Base-by-base conservation (phyloP, 202 grass and related monocot genomes). In the Panicum virgatum region DNA sequence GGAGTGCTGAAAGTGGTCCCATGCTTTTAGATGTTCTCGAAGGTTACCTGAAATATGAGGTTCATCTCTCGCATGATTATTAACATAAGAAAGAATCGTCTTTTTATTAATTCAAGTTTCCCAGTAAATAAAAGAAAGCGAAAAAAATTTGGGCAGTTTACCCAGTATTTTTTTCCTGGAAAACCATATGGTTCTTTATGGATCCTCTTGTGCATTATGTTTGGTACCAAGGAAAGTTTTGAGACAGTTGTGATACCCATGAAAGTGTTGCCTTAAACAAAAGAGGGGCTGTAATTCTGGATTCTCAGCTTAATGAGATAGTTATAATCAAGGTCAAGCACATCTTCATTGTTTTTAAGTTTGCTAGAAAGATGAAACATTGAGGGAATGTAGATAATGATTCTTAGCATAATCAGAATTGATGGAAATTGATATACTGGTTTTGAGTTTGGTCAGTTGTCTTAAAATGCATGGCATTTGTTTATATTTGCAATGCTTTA, bases 31-130 rank as follows among this genome's bases (percentile, higher is more conserved):
- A 96, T 79, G 91, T 98, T 76, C 92, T 98, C 43, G 90, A 98
- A 87, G 96, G 96, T 79, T 98, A 90, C 81, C 84, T 98, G 37
- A 98, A 98, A 96, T 98, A 91, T 72, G 96, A 98, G 96, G 96
- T 98, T 87, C 76, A 52, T 62, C 69, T 79, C 87, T 84, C 15
- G 18, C 13, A 12, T 23, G 5, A 60, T 62, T 18, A 69, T 63
- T 78, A 78, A 29, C 78, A 64, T 80, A 53, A 50, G 1, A 0
- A 5, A 29, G 0, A 48, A 50, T 50, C 14, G 12, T 48, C 20
- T 22, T 42, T 70, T 29, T 27, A 25, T 69, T 47, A 30, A 7
- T 16, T 27, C 19, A 70, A 29, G 0, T 71, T 71, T 12, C 8
- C 4, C 15, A 19, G 25, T 30, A 71, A 30, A 48, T 3, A 5